A percentile compares a stretch with the other conserved stretches of the same genome.
Evolutionary conservation across 176 grass and related monocot species (phyloP).

Genomic region (Carex cristatella): DNA sequence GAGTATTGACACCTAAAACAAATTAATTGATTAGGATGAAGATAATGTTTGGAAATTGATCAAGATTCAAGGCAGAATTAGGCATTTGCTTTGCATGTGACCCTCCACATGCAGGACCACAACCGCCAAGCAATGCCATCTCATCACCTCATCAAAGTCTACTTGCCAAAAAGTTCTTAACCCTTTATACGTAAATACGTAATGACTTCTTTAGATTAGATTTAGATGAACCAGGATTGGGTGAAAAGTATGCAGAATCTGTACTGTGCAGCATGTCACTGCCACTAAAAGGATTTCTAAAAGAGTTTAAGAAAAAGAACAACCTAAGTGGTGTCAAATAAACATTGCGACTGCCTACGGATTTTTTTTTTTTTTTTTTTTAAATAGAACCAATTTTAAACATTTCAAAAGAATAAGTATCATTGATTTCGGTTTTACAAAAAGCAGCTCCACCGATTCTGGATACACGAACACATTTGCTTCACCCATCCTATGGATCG

Average conservation of each 20-base stretch:
- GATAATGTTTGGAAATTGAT: not conserved
- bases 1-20: not conserved
- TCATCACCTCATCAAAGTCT: not conserved
- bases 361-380: too few species aligned
- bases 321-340: not conserved
- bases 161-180: conserved; percentile 5
- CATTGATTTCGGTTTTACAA: too few species aligned
- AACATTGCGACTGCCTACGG: too few species aligned
- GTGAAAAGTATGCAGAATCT: not conserved
- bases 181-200: not conserved
- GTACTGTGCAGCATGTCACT: not conserved
- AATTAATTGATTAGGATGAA: not conserved
- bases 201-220: not conserved
- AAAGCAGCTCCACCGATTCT: too few species aligned
- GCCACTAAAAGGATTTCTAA: not conserved
- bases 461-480: too few species aligned
- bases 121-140: not conserved
- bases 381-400: too few species aligned
- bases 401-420: too few species aligned
- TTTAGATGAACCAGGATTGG: not conserved
- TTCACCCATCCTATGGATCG: too few species aligned
- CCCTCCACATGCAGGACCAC: not conserved
- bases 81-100: conserved; percentile 16
- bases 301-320: not conserved
- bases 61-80: not conserved